Base-by-base conservation (phyloP, 139 green algal species). In the Monoraphidium neglectum region DNA sequence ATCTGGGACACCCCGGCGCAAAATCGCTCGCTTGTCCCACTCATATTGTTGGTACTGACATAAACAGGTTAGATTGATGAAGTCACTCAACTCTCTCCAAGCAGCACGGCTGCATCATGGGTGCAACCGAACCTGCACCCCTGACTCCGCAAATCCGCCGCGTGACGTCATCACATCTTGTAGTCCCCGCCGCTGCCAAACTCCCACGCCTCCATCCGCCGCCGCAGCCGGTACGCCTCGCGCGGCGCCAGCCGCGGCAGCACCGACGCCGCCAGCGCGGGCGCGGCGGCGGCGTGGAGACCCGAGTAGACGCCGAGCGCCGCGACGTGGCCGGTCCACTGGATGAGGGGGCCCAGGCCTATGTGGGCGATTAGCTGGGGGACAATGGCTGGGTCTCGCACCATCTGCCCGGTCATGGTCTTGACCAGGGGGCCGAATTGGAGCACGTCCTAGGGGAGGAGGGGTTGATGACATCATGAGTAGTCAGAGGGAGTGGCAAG, bases 401-500 rank as follows among this genome's bases (percentile, higher is more conserved):
- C 57, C 2, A 82, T 79, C 67, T 87, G 82, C 13, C 72, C 82
- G 16, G 16, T 37, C 74, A 87, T 62, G 32, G 77, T 84, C 36
- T 35, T 64, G 66, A 78, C 70, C 68, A 98, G 85, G 3, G 86
- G 86, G 0, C 67, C 63, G 67, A 93, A 93, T 82, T 94, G 87
- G 21, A 97, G 87, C 15, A 97, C 92, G 70, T 98, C 94, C 82
- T 97, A 87, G 40, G 78, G 23, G 16, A 59, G 21, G 8, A 56
- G 24, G 67, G 23, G 21, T 4, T 47, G 12, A 51, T 73, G 61
- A 6, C 51, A 35, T 8, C 57, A 32, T 30, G 6, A 37, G 57
- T 8, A 10, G 8, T 65, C 6, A 8, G 12, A 30, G 8, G 28
- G 28, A 65, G 28, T 13, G 16, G 10, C 57, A 10, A 13, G 10